These are phyloP conservation scores for Turritis glabra DNA, from an alignment of 345 rosid species.

Conservation along the genomic window DNA sequence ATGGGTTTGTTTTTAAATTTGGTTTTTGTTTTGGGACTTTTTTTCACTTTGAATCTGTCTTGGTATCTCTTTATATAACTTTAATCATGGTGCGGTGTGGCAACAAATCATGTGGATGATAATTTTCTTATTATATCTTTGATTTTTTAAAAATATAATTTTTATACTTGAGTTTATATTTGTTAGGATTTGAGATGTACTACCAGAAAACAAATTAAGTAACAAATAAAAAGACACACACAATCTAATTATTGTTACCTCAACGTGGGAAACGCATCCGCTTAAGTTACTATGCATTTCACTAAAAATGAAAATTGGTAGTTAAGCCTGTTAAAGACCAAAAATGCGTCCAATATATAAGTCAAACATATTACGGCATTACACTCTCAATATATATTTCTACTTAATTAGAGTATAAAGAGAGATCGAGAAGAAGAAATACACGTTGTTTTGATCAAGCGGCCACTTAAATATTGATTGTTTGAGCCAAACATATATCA, in stretches of 20 bases:
- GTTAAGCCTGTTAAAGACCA: no score
- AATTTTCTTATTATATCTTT: conserved; percentile 5
- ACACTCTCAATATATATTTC: no score
- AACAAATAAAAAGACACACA: neutral
- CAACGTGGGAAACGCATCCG: no score
- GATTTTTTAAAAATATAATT: neutral
- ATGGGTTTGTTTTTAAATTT: conserved; percentile 26
- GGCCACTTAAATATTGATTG: neutral
- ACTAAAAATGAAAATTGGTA: no score
- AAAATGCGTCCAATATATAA: no score
- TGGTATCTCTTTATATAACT: conserved; percentile 33
- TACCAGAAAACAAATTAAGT: neutral
- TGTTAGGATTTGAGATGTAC: neutral
- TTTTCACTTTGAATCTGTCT: conserved; percentile 40
- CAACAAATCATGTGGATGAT: conserved; percentile 38
- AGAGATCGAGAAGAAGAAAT: neutral
- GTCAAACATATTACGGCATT: no score
- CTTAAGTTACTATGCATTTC: neutral
- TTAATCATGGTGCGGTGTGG: conserved; percentile 41
- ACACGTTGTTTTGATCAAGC: conserved; percentile 7
- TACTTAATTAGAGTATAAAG: no score
- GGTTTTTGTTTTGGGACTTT: conserved; percentile 23
- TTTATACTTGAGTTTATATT: neutral
- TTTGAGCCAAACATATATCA: conserved; percentile 3
- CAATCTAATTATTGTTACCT: neutral